A percentile compares a stretch with the other conserved stretches of the same genome.
These are phyloP conservation scores for Mrakia hoshinonis DNA, from an alignment of 768 basidiomycete species.

Conservation along the genomic window DNA sequence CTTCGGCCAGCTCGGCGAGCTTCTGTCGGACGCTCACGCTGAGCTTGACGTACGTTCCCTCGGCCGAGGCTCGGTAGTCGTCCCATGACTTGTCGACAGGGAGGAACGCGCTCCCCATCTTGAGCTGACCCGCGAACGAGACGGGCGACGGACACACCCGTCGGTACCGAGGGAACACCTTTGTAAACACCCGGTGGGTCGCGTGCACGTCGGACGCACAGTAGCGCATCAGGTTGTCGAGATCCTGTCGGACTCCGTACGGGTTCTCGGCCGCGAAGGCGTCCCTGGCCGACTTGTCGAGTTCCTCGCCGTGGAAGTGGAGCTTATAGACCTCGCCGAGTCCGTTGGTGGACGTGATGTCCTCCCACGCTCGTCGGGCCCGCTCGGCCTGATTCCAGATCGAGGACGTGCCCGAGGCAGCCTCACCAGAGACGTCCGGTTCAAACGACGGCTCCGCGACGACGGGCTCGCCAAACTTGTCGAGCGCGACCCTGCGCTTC, in stretches of 20 bases:
- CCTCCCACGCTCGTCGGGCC: slow-evolving; percentile 70
- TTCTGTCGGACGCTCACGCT: slow-evolving; percentile 54
- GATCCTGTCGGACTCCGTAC: slow-evolving; percentile 54
- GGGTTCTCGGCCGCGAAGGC: slow-evolving; percentile 65
- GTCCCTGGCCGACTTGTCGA: slow-evolving; percentile 68
- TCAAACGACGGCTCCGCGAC: not conserved
- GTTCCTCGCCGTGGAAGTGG: slow-evolving; percentile 62
- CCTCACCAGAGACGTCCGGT: not conserved
- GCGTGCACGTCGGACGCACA: slow-evolving; percentile 76
- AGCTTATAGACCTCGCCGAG: slow-evolving; percentile 83
- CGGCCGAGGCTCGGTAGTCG: slow-evolving; percentile 66
- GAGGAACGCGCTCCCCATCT: slow-evolving; percentile 86
- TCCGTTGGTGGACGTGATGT: slow-evolving; percentile 82
- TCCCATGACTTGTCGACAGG: slow-evolving; percentile 88
- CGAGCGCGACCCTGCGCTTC: slow-evolving; percentile 8
- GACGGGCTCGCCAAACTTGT: slow-evolving; percentile 5
- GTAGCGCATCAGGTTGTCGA: slow-evolving; percentile 70
- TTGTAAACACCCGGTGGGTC: slow-evolving; percentile 70
- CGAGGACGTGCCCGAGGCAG: not conserved
- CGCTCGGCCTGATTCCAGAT: slow-evolving; percentile 37
- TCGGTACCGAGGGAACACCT: slow-evolving; percentile 72
- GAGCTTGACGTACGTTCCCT: slow-evolving; percentile 62
- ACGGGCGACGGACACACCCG: slow-evolving; percentile 81
- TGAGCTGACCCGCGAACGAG: slow-evolving; percentile 78
- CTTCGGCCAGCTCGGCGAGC: slow-evolving; percentile 60